Percentiles rank a stretch among this genome's conserved stretches.
These are phyloP conservation scores for Testicularia cyperi DNA, from an alignment of 1,284 basidiomycete species.

Conservation along the genomic window DNA sequence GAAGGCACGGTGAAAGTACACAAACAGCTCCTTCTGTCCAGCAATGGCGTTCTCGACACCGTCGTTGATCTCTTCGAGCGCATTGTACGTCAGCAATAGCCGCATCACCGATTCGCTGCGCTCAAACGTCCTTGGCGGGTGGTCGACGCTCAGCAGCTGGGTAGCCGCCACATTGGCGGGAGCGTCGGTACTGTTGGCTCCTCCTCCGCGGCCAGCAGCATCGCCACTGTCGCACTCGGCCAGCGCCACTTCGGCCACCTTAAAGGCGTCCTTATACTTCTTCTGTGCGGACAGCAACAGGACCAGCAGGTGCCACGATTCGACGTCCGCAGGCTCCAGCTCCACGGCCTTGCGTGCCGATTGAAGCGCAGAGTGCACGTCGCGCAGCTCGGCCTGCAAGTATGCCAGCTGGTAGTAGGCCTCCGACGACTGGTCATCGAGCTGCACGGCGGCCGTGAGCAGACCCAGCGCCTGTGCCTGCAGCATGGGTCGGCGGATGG, in stretches of 20 bases:
- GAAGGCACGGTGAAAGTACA: constrained; percentile 67
- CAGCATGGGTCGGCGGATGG: constrained; percentile 17
- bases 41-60: constrained; percentile 81
- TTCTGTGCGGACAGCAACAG: constrained; percentile 77
- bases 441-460: constrained; percentile 66
- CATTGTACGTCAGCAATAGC: constrained; percentile 81
- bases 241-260: constrained; percentile 71
- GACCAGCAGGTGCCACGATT: constrained; percentile 89
- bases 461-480: constrained; percentile 54
- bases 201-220: constrained; percentile 60
- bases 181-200: constrained; percentile 48
- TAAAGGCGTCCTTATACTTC: constrained; percentile 77
- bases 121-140: constrained; percentile 68
- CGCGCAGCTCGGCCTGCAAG: constrained; percentile 68
- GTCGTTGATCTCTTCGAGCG: constrained; percentile 78
- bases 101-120: constrained; percentile 78
- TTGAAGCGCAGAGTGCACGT: constrained; percentile 71
- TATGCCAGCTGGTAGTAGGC: constrained; percentile 66
- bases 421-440: constrained; percentile 67
- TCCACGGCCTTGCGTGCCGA: constrained; percentile 75
- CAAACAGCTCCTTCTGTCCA: constrained; percentile 82
- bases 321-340: constrained; percentile 70
- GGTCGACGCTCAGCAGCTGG: constrained; percentile 63
- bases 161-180: constrained; percentile 34
- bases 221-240: constrained; percentile 53